phyloP scores from a whole-genome alignment of 345 rosid genomes.

The Ceriops zippeliana region DNA sequence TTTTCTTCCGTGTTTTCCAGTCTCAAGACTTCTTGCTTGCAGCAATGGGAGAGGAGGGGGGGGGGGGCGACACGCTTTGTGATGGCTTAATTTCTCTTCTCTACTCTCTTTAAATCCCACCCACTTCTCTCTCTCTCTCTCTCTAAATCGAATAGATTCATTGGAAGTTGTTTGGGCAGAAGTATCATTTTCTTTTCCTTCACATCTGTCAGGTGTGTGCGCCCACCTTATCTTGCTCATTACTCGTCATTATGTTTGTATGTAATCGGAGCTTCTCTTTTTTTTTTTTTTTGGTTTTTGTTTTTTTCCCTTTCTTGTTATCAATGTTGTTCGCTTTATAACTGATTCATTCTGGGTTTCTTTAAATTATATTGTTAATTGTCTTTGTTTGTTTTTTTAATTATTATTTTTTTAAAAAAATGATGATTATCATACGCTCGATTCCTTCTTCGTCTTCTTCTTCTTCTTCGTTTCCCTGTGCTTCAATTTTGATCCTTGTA shows the following conservation, averaged over 20 bases:
- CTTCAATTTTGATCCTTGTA: not conserved
- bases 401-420: no score
- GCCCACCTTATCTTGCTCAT: not conserved
- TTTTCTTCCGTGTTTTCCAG: conserved; percentile 9
- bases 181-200: not conserved
- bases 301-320: not conserved
- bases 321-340: not conserved
- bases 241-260: not conserved
- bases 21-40: not conserved
- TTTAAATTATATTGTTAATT: conserved; percentile 4
- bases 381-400: not conserved
- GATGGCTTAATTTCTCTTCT: no score
- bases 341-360: not conserved
- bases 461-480: not conserved
- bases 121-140: not conserved
- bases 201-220: conserved; percentile 20
- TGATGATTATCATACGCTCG: not conserved
- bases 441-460: not conserved
- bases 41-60: not conserved
- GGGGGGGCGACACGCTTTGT: not conserved
- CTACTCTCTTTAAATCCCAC: no score
- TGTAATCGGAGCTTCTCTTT: not conserved
- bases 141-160: not conserved
- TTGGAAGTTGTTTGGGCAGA: not conserved
- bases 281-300: not conserved